These are phyloP conservation scores for Hydnomerulius pinastri DNA, from an alignment of 768 basidiomycete genomes.

Conservation along the genomic window DNA sequence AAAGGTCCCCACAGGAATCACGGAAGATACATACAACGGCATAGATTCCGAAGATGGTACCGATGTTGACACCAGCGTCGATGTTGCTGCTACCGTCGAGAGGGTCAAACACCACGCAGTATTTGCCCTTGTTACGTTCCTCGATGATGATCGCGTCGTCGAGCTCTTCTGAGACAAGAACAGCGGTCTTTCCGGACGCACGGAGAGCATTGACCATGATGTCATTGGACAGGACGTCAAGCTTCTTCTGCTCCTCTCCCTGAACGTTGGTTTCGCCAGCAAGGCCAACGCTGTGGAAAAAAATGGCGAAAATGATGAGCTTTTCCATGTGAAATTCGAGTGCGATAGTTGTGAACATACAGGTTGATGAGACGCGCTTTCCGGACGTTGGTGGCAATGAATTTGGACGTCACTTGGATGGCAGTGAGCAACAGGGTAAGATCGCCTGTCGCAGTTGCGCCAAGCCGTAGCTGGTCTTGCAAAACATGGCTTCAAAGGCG, in stretches of 20 bases:
- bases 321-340: not conserved
- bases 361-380: constrained; percentile 97
- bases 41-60: constrained; percentile 98
- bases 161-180: constrained; percentile 95
- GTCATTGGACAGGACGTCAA: constrained; percentile 96
- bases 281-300: constrained; percentile 77
- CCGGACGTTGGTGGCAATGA: constrained; percentile 97
- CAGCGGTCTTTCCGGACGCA: constrained; percentile 95
- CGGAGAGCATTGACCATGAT: constrained; percentile 98
- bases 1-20: not conserved
- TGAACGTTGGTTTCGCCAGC: constrained; percentile 97
- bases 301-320: constrained; percentile 3
- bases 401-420: constrained; percentile 94
- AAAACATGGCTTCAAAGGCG: constrained; percentile 72
- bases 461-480: constrained; percentile 79
- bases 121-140: constrained; percentile 75
- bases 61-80: constrained; percentile 97
- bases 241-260: constrained; percentile 99
- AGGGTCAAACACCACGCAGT: constrained; percentile 99
- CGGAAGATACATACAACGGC: constrained; percentile 63
- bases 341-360: constrained; percentile 46
- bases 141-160: constrained; percentile 93
- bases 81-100: constrained; percentile 96
- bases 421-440: constrained; percentile 92
- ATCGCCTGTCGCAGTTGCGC: constrained; percentile 86